Evolutionary conservation across 1,139 yeast species (phyloP), one percentile per base, ranked within the genome.

Genomic region (Barnettozyma hawaiiensis): DNA sequence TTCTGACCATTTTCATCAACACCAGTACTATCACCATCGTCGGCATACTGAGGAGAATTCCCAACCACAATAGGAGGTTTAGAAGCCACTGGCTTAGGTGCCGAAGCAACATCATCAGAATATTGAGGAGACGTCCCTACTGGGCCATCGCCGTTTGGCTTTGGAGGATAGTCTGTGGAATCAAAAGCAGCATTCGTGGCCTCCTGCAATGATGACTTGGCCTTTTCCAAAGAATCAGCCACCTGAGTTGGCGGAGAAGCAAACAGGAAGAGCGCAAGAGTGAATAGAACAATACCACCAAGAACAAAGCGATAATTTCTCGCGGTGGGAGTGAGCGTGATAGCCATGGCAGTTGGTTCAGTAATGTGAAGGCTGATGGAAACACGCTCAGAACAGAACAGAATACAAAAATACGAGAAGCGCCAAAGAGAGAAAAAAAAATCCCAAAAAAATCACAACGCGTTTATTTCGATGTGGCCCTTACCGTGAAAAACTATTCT

Each of bases 261-360:
- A 28, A 56, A 38, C 12, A 54, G 40, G 39, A 55, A 52, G 18
- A 52, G 20, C 10, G 48, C 42, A 15, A 56, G 40, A 24, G 51
- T 44, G 39, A 55, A 53, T 19, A 54, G 26, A 9, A 45, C 54
- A n/a, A 54, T 31, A 7, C 59, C 50, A 8, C 52, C 59, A 5
- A 54, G 31, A 5, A 56, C 40, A 39, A 51, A 56, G 27, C 59
- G 57, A 35, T 50, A 49, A 46, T 52, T 54, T 39, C 57, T 51
- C 35, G 46, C 42, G 2, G 51, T 33, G 9, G 55, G 51, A 19
- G 47, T 43, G 7, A 50, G 31, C 16, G 35, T 40, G 26, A 39
- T 32, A 14, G 43, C 42, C 48, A 45, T 44, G 21, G 26, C 36
- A 15, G 15, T n/a, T n/a, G n/a, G n/a, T n/a, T n/a, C n/a, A n/a